phyloP scores from a whole-genome alignment of 1,284 basidiomycete genomes.

The Cryptococcus sp. region DNA sequence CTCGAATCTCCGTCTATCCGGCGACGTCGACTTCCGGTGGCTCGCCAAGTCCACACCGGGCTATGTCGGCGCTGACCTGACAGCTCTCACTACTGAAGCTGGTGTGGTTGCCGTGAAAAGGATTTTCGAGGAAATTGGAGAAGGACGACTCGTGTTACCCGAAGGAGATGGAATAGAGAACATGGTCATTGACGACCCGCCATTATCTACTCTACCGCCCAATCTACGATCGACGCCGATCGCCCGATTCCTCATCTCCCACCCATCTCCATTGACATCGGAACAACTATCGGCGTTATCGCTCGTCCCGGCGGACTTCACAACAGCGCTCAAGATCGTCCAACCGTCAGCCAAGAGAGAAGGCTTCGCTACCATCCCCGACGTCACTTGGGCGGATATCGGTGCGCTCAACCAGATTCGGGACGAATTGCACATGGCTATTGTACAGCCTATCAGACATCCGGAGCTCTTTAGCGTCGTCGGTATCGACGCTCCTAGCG shows the following conservation, averaged over 20 bases:
- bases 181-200: conserved; percentile 38
- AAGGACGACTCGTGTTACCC: conserved; percentile 63
- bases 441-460: conserved; percentile 89
- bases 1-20: conserved; percentile 36
- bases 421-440: conserved; percentile 94
- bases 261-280: conserved; percentile 75
- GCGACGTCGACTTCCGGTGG: conserved; percentile 44
- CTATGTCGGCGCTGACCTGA: conserved; percentile 93
- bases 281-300: conserved; percentile 76
- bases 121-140: conserved; percentile 82
- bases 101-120: conserved; percentile 95
- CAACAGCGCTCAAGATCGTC: conserved; percentile 74
- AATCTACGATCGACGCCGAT: conserved; percentile 69
- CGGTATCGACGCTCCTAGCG: conserved; percentile 83
- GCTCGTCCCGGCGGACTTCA: conserved; percentile 80
- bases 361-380: conserved; percentile 94
- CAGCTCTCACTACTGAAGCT: conserved; percentile 86
- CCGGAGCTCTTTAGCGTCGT: conserved; percentile 86
- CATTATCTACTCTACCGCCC: conserved; percentile 39
- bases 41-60: conserved; percentile 94
- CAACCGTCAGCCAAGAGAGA: conserved; percentile 97
- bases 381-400: conserved; percentile 92
- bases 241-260: conserved; percentile 80
- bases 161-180: conserved; percentile 26
- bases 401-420: conserved; percentile 85